A percentile compares a stretch with the other conserved stretches of the same genome.
Conservation (phyloP, 495 filamentous ascomycete genomes). For the Penicillium paxilli region DNA sequence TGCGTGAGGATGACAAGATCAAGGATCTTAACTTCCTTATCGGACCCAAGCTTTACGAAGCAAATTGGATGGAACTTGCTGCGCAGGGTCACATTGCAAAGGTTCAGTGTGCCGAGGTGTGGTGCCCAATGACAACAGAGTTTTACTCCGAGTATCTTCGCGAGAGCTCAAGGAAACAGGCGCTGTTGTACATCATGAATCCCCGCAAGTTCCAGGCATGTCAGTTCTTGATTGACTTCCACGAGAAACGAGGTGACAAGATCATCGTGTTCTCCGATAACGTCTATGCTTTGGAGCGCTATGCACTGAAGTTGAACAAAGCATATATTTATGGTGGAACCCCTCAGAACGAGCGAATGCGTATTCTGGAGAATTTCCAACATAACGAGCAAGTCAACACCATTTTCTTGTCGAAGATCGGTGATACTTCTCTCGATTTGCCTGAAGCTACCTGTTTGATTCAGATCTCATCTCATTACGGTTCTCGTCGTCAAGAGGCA, state of each 20-base stretch:
- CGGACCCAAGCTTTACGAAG: conserved; percentile 95
- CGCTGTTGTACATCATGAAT: conserved; percentile 94
- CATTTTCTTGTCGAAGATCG: conserved; percentile 96
- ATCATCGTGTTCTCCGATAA: conserved; percentile 99
- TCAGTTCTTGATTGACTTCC: conserved; percentile 96
- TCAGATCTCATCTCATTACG: conserved; percentile 97
- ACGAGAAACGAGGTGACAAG: conserved; percentile 95
- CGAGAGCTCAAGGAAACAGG: conserved; percentile 65
- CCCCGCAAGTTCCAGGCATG: conserved; percentile 95
- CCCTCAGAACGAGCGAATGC: conserved; percentile 78
- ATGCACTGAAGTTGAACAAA: conserved; percentile 82
- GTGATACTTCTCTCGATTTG: conserved; percentile 94
- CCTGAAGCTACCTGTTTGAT: conserved; percentile 97
- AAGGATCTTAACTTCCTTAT: conserved; percentile 97
- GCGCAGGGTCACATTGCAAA: conserved; percentile 96
- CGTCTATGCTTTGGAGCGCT: conserved; percentile 86
- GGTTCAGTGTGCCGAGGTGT: conserved; percentile 97
- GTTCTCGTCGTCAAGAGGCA: conserved; percentile 94
- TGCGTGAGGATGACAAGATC: conserved; percentile 98
- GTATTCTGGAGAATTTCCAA: conserved; percentile 94
- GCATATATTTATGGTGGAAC: conserved; percentile 95
- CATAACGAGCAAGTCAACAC: conserved; percentile 92
- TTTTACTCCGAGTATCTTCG: conserved; percentile 94
- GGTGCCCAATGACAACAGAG: conserved; percentile 98
- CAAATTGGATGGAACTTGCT: conserved; percentile 98